Evolutionary conservation across 2,329 filamentous ascomycete species (phyloP), one percentile per base, ranked within the genome.

Genomic region (Ophiobolus disseminans): DNA sequence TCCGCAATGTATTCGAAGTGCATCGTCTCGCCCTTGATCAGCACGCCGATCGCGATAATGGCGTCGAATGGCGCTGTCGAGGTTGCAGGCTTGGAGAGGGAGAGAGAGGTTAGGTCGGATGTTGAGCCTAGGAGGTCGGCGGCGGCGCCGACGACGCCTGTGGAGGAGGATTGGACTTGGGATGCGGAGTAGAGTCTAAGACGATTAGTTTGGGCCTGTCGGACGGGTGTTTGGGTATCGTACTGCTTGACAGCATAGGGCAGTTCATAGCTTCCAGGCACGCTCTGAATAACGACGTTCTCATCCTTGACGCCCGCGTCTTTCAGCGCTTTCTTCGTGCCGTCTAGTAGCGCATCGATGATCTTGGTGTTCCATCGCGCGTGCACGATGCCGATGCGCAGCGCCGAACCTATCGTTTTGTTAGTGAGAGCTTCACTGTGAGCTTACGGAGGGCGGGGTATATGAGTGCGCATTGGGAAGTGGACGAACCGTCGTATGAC

Each of bases 1-100:
- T 97, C 94, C 32, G 92, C 84, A 65, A 99, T 99, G 78, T 99
- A 97, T 77, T 99, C 94, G 69, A 99, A 99, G 77, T 99, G 94
- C 91, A 97, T 97, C 5, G 94, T 97, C 76, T 96, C 90, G 73
- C 94, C 94, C 80, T 99, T 99, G 78, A 99, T 97, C 53, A 99
- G 84, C 47, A 96, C 92, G 46, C 94, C 94, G 61, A 99, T 89
- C 43, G 94, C 91, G 60, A 99, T 92, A 57, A 99, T 86, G 55
- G 94, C 94, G 70, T 97, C 93, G 66, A 97, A 97, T 16, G 91
- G 85, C 40, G 46, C 61, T 47, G 58, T 61, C 11, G 60, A 60
- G 11, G 54, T 55, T 45, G 61, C 63, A 48, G 72, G 68, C 16
- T 74, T 65, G 3, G 76, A 66, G 14, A 57, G 23, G 39, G 22